A percentile compares a stretch with the other conserved stretches of the same genome.
These are phyloP conservation scores for Nicotiana sylvestris DNA, from an alignment of 257 asterid genomes.

Conservation along the genomic window DNA sequence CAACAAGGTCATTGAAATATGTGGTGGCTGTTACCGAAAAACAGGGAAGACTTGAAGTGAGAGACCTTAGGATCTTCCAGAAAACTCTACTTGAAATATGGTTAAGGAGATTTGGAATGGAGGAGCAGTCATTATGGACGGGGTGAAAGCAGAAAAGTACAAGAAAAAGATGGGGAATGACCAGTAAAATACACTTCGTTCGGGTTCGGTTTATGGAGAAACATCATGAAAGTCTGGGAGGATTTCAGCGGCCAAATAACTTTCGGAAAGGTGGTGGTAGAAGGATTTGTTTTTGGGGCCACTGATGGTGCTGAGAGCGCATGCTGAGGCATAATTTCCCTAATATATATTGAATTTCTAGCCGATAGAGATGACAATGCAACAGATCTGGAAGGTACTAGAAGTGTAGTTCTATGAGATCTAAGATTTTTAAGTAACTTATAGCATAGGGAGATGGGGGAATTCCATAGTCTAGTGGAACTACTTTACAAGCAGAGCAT, in stretches of 20 bases:
- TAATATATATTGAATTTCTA: neutral
- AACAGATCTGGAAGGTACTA: neutral
- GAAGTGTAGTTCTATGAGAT: neutral
- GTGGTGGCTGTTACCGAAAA: neutral
- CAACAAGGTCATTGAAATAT: neutral
- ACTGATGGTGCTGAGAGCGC: neutral
- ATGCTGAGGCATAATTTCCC: neutral
- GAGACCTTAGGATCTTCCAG: no score
- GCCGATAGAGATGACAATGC: neutral
- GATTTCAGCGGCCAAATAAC: neutral
- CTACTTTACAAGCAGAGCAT: no score
- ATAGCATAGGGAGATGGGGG: neutral
- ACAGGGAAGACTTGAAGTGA: neutral
- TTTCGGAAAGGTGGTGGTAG: neutral
- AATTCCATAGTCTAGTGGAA: neutral
- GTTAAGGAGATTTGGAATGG: no score
- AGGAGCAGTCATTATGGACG: neutral
- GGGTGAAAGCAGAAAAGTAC: neutral
- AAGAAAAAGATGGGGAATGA: neutral
- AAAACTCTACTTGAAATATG: no score
- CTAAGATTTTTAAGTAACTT: neutral
- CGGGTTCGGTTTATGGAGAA: neutral
- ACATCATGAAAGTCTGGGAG: neutral
- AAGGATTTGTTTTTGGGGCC: neutral
- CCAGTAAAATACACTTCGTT: neutral